Base-by-base conservation (phyloP, 1,139 yeast genomes). In the Citeromyces siamensis region DNA sequence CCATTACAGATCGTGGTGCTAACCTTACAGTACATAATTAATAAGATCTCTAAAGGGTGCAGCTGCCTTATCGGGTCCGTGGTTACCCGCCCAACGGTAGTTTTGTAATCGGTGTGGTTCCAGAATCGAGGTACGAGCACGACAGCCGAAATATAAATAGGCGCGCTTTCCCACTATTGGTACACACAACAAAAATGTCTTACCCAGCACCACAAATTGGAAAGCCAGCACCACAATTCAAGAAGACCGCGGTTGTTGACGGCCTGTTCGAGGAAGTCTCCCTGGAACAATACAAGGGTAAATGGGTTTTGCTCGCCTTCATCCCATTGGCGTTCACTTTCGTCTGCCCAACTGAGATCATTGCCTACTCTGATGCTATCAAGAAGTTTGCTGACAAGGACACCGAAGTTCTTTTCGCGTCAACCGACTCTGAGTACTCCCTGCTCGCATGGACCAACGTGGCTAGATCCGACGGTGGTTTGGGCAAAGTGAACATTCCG, bases 291-390 rank as follows among this genome's bases (percentile, higher is more conserved):
- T 88, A 80, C 82, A 79, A 81, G 71, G 97, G 97, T 59, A 84
- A 90, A 68, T 90, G 96, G 95, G 95, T 90, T 47, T 68, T 90
- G 49, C 73, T 90, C 56, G 97, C 94, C 48, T 90, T 90, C 71
- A 81, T 90, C 62, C 98, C 98, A 65, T 72, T 88, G 74, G 97
- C 97, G 40, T 90, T 90, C 86, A 90, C 98, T 46, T 90, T 90
- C 54, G 97, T 90, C 48, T 90, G 98, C 68, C 98, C 97, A 62
- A 90, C 97, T 49, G 97, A 88, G 72, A 86, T 88, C 70, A 79
- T 90, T 66, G 97, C 97, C 53, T 90, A 85, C 80, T 83, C 95
- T 46, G 95, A 88, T 53, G 95, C 95, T 50, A 81, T 75, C 52
- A 75, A 80, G 71, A 77, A 80, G 71, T 90, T 90, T 67, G 64